A percentile compares a stretch with the other conserved stretches of the same genome.
Evolutionary conservation across 2,329 filamentous ascomycete species (phyloP).

Genomic region (Gaeumannomyces tritici): DNA sequence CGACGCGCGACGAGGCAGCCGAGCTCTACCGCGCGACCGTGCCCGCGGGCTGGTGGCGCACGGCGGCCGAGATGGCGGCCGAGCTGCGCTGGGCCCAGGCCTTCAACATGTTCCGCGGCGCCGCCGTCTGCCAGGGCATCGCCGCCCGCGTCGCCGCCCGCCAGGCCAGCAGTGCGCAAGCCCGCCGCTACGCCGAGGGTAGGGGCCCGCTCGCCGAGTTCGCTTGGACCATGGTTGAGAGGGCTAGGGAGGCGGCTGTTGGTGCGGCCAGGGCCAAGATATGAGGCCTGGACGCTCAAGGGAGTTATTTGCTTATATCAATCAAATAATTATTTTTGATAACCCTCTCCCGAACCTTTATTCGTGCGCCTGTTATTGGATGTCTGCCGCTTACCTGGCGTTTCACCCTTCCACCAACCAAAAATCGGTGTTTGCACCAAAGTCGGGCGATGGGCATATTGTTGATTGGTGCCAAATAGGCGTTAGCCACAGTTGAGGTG

Average conservation of each 20-base stretch:
- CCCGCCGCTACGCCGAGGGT: conserved; percentile 59
- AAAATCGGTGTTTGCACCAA: no score
- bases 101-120: conserved; percentile 51
- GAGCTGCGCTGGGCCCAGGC: conserved; percentile 54
- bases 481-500: no score
- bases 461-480: no score
- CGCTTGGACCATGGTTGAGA: conserved; percentile 65
- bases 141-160: conserved; percentile 75
- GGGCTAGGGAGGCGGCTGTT: conserved; percentile 12
- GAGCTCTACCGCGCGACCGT: conserved; percentile 32
- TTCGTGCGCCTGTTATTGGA: no score
- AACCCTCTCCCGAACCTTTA: no score
- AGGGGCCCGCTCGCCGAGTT: conserved; percentile 65
- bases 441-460: no score
- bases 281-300: not conserved
- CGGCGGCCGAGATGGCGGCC: conserved; percentile 15
- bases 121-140: conserved; percentile 74
- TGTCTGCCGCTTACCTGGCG: no score
- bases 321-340: no score
- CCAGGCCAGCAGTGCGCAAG: conserved; percentile 83
- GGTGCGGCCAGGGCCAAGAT: conserved; percentile 1
- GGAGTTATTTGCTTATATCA: not conserved
- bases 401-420: no score
- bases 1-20: conserved; percentile 19
- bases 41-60: conserved; percentile 40